Conservation (phyloP, 441 rosid species). For the Corymbia calophylla region DNA sequence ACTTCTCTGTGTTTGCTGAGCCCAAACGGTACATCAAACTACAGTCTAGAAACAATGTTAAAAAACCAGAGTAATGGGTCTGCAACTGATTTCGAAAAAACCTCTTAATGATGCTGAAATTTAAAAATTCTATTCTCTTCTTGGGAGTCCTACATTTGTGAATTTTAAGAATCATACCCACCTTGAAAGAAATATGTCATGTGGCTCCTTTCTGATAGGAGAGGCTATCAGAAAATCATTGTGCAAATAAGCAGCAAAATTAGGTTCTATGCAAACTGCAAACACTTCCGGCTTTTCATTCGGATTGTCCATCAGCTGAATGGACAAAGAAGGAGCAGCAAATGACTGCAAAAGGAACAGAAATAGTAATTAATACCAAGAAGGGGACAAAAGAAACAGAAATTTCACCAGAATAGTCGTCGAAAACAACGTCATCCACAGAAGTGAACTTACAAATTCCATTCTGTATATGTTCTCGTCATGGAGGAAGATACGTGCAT, state of each 20-base stretch:
- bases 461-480: slow-evolving; percentile 90
- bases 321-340: slow-evolving; percentile 41
- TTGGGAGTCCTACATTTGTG: not conserved
- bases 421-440: not conserved
- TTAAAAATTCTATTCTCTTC: not conserved
- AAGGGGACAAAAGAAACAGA: not conserved
- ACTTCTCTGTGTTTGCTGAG: not conserved
- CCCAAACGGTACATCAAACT: not conserved
- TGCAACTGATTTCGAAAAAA: not conserved
- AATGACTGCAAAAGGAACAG: slow-evolving; percentile 37
- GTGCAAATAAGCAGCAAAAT: slow-evolving; percentile 73
- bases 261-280: slow-evolving; percentile 82
- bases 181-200: slow-evolving; percentile 73
- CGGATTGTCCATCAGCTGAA: slow-evolving; percentile 83
- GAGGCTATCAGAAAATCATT: slow-evolving; percentile 59
- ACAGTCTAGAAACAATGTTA: not conserved
- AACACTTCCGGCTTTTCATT: slow-evolving; percentile 92
- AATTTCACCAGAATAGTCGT: not conserved
- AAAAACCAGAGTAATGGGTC: not conserved
- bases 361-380: not conserved
- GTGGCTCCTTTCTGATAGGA: slow-evolving; percentile 51
- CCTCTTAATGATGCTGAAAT: not conserved
- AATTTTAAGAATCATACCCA: slow-evolving; percentile 7
- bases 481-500: slow-evolving; percentile 82
- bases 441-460: slow-evolving; percentile 65